phyloP scores from a whole-genome alignment of 2,329 filamentous ascomycete species.

The Chrysoporthe austroafricana region DNA sequence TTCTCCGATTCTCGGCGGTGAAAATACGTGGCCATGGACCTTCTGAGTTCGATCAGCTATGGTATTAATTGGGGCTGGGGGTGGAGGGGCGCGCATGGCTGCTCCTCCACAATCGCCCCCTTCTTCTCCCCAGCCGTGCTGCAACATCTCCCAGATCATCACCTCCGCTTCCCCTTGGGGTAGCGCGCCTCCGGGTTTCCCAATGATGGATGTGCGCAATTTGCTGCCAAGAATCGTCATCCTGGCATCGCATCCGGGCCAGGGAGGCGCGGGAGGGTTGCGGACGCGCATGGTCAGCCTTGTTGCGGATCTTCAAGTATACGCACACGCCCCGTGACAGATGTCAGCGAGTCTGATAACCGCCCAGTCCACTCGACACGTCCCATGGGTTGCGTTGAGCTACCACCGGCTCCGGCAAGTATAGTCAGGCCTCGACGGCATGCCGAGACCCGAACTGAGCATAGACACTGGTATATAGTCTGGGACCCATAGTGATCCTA shows the following conservation, averaged over 20 bases:
- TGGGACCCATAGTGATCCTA: not conserved
- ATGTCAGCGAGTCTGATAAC: not conserved
- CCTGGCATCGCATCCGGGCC: not conserved
- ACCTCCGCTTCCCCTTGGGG: constrained; percentile 19
- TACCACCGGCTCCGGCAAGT: too few species aligned
- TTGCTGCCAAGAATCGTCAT: constrained; percentile 3
- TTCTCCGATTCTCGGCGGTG: too few species aligned
- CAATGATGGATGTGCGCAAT: constrained; percentile 1
- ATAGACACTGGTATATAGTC: constrained; percentile 1
- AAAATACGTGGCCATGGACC: too few species aligned
- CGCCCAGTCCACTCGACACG: too few species aligned
- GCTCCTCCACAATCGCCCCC: constrained; percentile 14
- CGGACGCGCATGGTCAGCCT: not conserved
- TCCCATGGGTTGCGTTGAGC: too few species aligned
- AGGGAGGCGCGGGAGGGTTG: too few species aligned
- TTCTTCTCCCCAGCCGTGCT: constrained; percentile 3
- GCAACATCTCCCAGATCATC: constrained; percentile 6
- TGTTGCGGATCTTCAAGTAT: not conserved
- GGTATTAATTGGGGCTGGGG: too few species aligned
- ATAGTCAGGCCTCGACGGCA: too few species aligned
- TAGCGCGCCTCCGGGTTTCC: not conserved
- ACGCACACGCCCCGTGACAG: too few species aligned
- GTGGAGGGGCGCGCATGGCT: not conserved
- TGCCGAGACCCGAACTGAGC: not conserved
- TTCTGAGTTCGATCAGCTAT: too few species aligned